Evolutionary conservation across 768 basidiomycete species (phyloP).

Genomic region (Pisolithus albus): DNA sequence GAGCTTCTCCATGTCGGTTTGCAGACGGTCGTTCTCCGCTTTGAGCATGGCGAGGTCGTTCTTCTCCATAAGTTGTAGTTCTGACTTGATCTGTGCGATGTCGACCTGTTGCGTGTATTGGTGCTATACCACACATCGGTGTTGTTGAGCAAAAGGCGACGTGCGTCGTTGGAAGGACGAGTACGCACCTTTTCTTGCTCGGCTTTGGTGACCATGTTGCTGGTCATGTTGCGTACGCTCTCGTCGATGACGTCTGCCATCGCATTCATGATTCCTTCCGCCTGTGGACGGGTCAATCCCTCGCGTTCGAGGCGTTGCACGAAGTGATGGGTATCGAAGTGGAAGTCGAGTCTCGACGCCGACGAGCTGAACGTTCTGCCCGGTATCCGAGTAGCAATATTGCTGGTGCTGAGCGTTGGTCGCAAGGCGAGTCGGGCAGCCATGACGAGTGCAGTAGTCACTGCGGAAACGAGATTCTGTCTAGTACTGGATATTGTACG

Average conservation of each 20-base stretch:
- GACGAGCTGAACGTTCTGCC: slow-evolving; percentile 26
- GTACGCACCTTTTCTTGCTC: slow-evolving; percentile 87
- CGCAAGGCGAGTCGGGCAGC: too few species aligned
- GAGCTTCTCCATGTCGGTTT: slow-evolving; percentile 87
- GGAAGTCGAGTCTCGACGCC: slow-evolving; percentile 42
- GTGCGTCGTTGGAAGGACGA: neutral
- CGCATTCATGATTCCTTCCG: slow-evolving; percentile 94
- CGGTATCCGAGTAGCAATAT: neutral
- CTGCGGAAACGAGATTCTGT: too few species aligned
- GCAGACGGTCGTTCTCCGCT: slow-evolving; percentile 91
- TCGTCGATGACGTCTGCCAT: slow-evolving; percentile 98
- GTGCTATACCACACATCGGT: slow-evolving; percentile 41
- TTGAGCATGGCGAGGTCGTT: slow-evolving; percentile 94
- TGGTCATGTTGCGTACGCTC: slow-evolving; percentile 92
- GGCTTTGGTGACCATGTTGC: slow-evolving; percentile 91
- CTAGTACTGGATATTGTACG: too few species aligned
- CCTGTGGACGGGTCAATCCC: slow-evolving; percentile 84
- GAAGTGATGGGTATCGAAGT: slow-evolving; percentile 95
- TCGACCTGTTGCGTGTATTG: slow-evolving; percentile 96
- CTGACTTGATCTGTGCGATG: slow-evolving; percentile 94
- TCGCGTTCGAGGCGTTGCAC: slow-evolving; percentile 86
- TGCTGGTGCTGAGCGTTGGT: too few species aligned
- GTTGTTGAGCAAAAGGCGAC: neutral
- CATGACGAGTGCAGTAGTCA: too few species aligned
- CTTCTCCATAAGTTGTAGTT: slow-evolving; percentile 93